phyloP scores from a whole-genome alignment of 495 filamentous ascomycete species.

The Tetracladium setigerum region DNA sequence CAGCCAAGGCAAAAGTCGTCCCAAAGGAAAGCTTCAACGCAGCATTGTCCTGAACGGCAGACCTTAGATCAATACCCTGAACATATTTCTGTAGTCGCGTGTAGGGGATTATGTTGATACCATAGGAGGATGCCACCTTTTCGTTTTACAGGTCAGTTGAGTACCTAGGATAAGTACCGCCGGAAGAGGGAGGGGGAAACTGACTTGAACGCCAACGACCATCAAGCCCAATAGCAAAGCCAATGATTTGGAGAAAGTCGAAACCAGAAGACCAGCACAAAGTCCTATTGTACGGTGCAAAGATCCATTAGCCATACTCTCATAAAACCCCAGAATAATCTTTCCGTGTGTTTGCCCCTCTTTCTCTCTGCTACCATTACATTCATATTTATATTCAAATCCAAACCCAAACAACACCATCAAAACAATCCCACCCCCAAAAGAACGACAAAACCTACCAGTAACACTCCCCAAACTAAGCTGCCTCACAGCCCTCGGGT shows the following conservation, averaged over 20 bases:
- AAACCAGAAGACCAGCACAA: slow-evolving; percentile 59
- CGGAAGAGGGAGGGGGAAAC: slow-evolving; percentile 14
- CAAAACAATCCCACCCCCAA: no score
- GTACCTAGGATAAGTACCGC: background rate
- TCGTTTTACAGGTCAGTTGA: background rate
- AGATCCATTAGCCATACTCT: no score
- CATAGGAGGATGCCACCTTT: slow-evolving; percentile 64
- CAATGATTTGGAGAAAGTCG: slow-evolving; percentile 67
- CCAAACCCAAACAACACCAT: no score
- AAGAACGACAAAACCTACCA: slow-evolving; percentile 30
- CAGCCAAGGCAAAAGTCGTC: slow-evolving; percentile 66
- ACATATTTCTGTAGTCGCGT: slow-evolving; percentile 50
- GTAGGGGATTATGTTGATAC: slow-evolving; percentile 64
- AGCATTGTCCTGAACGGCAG: slow-evolving; percentile 55
- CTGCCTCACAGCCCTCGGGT: slow-evolving; percentile 52
- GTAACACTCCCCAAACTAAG: slow-evolving; percentile 62
- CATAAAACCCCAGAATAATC: no score
- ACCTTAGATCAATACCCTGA: slow-evolving; percentile 46
- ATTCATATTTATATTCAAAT: no score
- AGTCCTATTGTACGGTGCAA: slow-evolving; percentile 39
- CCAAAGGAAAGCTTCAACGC: slow-evolving; percentile 79
- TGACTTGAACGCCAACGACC: slow-evolving; percentile 64
- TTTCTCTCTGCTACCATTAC: no score
- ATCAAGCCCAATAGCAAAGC: slow-evolving; percentile 65
- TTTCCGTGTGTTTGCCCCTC: no score